Evolutionary conservation across 139 green algal species (phyloP), one percentile per base, ranked within the genome.

Genomic region (Asterochloris sp.): DNA sequence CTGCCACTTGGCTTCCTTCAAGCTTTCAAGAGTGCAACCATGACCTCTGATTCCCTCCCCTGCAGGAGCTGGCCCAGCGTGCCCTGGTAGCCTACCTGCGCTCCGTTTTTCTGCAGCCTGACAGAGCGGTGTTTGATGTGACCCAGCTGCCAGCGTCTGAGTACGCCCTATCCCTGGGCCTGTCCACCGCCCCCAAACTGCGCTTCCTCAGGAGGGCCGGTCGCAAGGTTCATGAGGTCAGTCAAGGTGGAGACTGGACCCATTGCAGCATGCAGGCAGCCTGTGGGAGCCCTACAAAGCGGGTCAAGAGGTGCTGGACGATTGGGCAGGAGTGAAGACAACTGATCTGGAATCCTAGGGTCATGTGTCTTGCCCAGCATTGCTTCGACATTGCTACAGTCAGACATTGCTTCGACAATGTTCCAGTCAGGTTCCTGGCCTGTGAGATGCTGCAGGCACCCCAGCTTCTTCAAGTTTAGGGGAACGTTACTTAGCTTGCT

Each of bases 11-110:
- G 66, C 19, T 23, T 13, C 4, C 66, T 26, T 21, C 66, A 71
- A 71, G 6, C 19, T 13, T 76, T 16, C 26, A 38, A 10, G 14
- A 19, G 38, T 54, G 38, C 38, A 2, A 54, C 38, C 6, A 6
- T 6, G 38, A 78, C 13, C 27, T 26, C 6, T 1, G 62, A 67
- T 9, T 9, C 17, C n/a, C 9, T 73, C 38, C 9, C 24, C 14
- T 85, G 78, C 87, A 98, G 91, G 91, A 96, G 73, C 86, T 94
- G 67, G 96, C 93, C 2, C 95, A 99, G 92, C 85, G 91, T 2
- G 91, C 92, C 4, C 82, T 98, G 6, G 85, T 94, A 13, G 91
- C 93, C 4, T 99, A 99, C 89, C 78, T 98, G 54, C 92, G 93
- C 28, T 95, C 87, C 24, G 90, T 98, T 21, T 96, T 95, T 84